These are phyloP conservation scores for Metrosideros polymorpha DNA, from an alignment of 441 rosid genomes.

Conservation along the genomic window DNA sequence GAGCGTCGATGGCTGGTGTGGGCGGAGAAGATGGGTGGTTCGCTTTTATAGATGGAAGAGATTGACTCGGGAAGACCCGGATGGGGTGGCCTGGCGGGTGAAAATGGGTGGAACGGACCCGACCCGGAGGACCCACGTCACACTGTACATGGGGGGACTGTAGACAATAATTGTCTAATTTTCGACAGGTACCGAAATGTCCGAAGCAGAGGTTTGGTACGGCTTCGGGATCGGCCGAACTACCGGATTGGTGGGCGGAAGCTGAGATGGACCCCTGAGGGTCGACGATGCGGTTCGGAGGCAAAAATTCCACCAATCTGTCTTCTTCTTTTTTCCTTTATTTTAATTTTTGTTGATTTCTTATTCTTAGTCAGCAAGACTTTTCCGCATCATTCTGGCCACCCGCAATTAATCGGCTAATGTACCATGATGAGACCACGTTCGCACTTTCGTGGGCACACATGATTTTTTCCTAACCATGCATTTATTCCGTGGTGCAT, in stretches of 20 bases:
- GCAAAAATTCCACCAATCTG: background rate
- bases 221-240: background rate
- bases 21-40: background rate
- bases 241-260: background rate
- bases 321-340: background rate
- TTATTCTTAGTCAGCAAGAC: background rate
- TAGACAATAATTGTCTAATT: background rate
- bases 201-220: background rate
- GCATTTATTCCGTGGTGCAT: background rate
- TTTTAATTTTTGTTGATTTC: background rate
- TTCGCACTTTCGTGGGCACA: background rate
- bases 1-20: too few relatives aligned
- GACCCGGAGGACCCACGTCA: background rate
- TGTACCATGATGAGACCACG: background rate
- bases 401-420: background rate
- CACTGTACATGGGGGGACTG: too few relatives aligned
- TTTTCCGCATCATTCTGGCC: background rate
- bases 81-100: accelerated
- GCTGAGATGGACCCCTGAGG: background rate
- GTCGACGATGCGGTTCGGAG: background rate
- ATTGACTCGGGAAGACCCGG: background rate
- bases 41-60: background rate
- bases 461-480: background rate
- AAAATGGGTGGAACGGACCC: background rate
- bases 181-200: background rate